Evolutionary conservation across 1,284 basidiomycete genomes (phyloP).

Genomic region (Malassezia sympodialis): DNA sequence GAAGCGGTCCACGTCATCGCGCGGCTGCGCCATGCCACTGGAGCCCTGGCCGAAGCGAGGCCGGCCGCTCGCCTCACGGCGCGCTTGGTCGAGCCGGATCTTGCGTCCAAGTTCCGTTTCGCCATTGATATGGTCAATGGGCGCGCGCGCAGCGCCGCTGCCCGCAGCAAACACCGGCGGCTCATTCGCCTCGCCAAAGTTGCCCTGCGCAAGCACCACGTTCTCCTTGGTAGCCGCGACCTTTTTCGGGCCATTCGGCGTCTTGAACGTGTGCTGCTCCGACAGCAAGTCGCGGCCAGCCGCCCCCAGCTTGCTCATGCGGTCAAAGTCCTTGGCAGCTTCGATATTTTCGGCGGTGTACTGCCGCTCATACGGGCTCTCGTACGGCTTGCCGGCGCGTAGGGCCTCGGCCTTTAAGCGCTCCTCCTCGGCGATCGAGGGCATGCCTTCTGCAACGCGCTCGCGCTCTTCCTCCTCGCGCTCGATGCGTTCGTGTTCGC

Average conservation of each 20-base stretch:
- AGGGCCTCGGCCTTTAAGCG: constrained; percentile 27
- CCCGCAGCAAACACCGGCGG: constrained; percentile 18
- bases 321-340: constrained; percentile 30
- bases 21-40: constrained; percentile 33
- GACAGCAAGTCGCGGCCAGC: constrained; percentile 37
- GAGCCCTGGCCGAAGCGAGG: constrained; percentile 32
- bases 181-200: constrained; percentile 31
- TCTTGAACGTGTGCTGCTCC: constrained; percentile 40
- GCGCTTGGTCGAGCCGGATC: constrained; percentile 33
- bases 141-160: constrained; percentile 12
- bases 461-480: constrained; percentile 70
- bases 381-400: constrained; percentile 33
- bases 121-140: constrained; percentile 29
- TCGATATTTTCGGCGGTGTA: constrained; percentile 27
- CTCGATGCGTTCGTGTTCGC: constrained; percentile 79
- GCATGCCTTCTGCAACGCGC: constrained; percentile 68
- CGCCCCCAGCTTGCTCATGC: constrained; percentile 27
- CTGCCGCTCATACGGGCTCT: constrained; percentile 40
- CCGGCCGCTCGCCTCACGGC: constrained; percentile 27
- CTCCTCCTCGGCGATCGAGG: constrained; percentile 48
- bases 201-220: constrained; percentile 28
- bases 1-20: constrained; percentile 37
- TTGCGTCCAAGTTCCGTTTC: constrained; percentile 35
- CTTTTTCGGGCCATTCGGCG: constrained; percentile 36
- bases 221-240: constrained; percentile 36